Evolutionary conservation across 345 rosid genomes (phyloP), one percentile per base, ranked within the genome.

Genomic region (Eucalyptus fibrosa): DNA sequence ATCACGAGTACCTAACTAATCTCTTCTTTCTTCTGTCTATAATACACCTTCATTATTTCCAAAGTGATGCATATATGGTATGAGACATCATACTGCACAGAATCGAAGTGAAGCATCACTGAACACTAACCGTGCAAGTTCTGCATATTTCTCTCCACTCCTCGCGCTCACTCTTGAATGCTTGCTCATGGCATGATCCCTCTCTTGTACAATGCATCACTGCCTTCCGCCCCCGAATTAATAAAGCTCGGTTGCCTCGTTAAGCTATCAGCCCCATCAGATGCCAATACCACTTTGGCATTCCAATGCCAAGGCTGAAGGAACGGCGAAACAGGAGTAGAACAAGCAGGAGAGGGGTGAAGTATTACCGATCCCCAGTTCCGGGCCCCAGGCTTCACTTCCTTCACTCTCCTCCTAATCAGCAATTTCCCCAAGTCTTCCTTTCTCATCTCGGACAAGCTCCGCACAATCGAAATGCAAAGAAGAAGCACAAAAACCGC

Each of bases 291-390:
- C 60, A 90, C 89, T 83, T 91, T 88, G 16, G 97, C 94, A 91
- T 97, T 93, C 95, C 94, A 92, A 88, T 97, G 92, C 99, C 98
- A 97, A 3, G 98, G 98, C 86, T 90, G 94, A 50, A 95, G 90
- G 69, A 93, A 92, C 7, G 95, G 92, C 30, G 96, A 93, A 88
- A 86, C 51, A 50, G 65, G 87, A 16, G 91, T 53, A 4, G 94
- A 45, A 14, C 94, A 56, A 7, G 50, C 59, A n/a, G 93, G 92
- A 34, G 94, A 91, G 50, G 92, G 92, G 89, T 94, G 91, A 50
- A 95, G 91, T 1, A 93, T 89, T 24, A 95, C 98, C 6, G 98
- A 96, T 83, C 98, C 98, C 98, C 98, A 97, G 86, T 97, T 98
- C 83, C 96, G 90, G n/a, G 90, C 90, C 50, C 98, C 99, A 1